Base-by-base conservation (phyloP, 768 basidiomycete species). In the Mycena maculata region DNA sequence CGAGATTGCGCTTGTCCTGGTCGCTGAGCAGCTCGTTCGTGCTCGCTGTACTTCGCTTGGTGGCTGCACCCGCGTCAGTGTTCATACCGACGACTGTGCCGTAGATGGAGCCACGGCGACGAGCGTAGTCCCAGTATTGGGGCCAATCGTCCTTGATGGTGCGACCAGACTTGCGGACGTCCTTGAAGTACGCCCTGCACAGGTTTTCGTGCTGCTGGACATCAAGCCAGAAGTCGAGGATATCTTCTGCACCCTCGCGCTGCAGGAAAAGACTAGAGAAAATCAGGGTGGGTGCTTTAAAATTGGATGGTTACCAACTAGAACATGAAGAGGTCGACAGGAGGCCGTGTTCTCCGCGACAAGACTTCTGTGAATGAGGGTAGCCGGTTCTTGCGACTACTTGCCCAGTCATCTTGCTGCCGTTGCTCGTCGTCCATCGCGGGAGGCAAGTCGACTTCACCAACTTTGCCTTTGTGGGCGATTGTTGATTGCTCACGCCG, bases 121-220 rank as follows among this genome's bases (percentile, higher is more conserved):
- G 88, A 15, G 98, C 98, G 76, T 95, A 94, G 69, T 95, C 92
- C 90, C 94, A 96, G 74, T 97, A 99, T 78, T 98, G 94, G 7
- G 98, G 98, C 98, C 98, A 99, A 77, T 98, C 98, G 20, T 98
- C 93, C 76, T 92, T 92, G 77, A 99, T 93, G 15, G 92, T 89
- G 28, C 92, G 88, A 3, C 96, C 96, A 0, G 96, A 96, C 81
- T 96, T 96, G 75, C 94, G 92, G 58, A 99, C 90, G 78, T 99
- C 98, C 84, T 98, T 98, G 88, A 99, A 99, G 80, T 99, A 99
- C 10, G 97, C 98, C 67, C 96, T 88, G 79, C 97, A 99, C 36
- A 99, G 89, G 76, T 98, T 98, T 82, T 99, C 98, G 77, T 99
- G 98, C 80, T 99, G 98, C 73, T 98, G 96, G 8, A 99, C 98